A percentile compares a stretch with the other conserved stretches of the same genome.
These are phyloP conservation scores for Xylariaceae sp. DNA, from an alignment of 2,329 filamentous ascomycete genomes.

Conservation along the genomic window DNA sequence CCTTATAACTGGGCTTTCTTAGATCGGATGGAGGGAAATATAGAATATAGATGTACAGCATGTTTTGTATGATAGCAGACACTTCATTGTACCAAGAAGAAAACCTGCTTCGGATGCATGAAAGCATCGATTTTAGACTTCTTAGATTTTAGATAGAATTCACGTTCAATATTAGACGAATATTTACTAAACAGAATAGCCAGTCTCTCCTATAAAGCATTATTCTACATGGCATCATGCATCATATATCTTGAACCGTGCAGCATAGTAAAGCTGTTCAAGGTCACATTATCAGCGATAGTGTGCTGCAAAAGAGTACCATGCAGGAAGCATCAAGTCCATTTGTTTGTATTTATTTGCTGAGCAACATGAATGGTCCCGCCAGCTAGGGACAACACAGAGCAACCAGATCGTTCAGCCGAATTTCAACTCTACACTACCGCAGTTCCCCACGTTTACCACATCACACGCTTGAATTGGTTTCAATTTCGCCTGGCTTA, in stretches of 20 bases:
- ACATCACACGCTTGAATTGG: background rate
- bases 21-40: background rate
- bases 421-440: too few relatives aligned
- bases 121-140: background rate
- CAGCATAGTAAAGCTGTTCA: too few relatives aligned
- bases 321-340: too few relatives aligned
- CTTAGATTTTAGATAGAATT: background rate
- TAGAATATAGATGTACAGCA: background rate
- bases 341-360: too few relatives aligned
- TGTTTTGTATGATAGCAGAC: conserved; percentile 5
- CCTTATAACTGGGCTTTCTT: background rate
- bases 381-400: background rate
- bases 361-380: background rate
- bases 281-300: too few relatives aligned
- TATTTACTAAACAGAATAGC: background rate
- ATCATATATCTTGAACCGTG: too few relatives aligned
- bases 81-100: background rate
- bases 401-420: background rate
- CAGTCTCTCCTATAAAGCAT: background rate
- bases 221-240: too few relatives aligned
- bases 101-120: background rate
- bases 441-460: background rate
- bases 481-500: background rate
- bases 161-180: background rate
- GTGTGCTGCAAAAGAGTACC: too few relatives aligned